Conservation (phyloP, 1,284 basidiomycete genomes). For the Cryptococcus sp. region DNA sequence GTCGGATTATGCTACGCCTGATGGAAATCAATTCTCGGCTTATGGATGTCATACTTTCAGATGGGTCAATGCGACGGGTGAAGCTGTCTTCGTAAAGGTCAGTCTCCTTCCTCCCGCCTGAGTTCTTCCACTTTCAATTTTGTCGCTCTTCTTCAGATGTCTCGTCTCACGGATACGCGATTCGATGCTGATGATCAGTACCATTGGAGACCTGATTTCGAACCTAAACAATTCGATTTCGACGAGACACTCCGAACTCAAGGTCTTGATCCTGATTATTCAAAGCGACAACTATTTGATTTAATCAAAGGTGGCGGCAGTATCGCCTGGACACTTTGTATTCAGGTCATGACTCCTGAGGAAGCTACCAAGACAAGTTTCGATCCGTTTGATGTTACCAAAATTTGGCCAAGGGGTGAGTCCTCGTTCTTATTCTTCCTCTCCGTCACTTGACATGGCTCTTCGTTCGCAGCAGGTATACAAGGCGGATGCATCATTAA, state of each 20-base stretch:
- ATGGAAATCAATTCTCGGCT: conserved; percentile 33
- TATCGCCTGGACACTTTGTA: conserved; percentile 45
- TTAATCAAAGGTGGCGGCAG: conserved; percentile 46
- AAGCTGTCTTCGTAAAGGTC: conserved; percentile 27
- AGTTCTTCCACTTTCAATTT: not conserved
- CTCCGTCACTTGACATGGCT: not conserved
- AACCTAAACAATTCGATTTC: conserved; percentile 36
- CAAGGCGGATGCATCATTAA: too few relatives aligned
- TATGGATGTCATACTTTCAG: conserved; percentile 36
- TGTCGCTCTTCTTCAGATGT: too few relatives aligned
- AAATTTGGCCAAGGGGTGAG: conserved; percentile 37
- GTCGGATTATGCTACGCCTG: conserved; percentile 39
- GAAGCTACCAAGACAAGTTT: conserved; percentile 41
- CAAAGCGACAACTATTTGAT: conserved; percentile 47
- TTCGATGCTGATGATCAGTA: conserved; percentile 22
- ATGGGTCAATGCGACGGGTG: conserved; percentile 27
- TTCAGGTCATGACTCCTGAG: conserved; percentile 44
- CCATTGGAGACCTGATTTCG: conserved; percentile 30
- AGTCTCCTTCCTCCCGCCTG: not conserved
- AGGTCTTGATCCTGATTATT: conserved; percentile 49
- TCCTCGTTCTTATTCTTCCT: not conserved
- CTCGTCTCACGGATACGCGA: too few relatives aligned
- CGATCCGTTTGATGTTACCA: conserved; percentile 50
- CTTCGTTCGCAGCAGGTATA: too few relatives aligned
- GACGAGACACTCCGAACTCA: conserved; percentile 37